Evolutionary conservation across 2,329 filamentous ascomycete genomes (phyloP), one percentile per base, ranked within the genome.

Genomic region (Talaromyces sp.): DNA sequence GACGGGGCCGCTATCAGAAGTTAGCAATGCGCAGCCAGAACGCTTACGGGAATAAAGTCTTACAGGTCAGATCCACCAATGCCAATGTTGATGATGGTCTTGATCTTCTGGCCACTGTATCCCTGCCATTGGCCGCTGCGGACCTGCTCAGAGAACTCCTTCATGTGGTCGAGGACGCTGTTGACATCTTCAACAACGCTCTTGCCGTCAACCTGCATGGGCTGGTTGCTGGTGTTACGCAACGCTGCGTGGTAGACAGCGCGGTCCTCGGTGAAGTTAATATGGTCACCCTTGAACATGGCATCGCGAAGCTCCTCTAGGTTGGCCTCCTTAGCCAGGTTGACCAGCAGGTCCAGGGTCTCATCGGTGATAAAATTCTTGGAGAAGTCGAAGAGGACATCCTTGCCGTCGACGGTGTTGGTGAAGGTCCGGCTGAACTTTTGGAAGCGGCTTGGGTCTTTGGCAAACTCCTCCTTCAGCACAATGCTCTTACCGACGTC

Each of bases 41-140:
- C 15, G 22, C 42, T 9, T 13, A 30, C 4, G 44, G 58, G 84
- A 13, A 8, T 49, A 9, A 39, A n/a, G 17, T 8, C 91, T 83
- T 84, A 96, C 92, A 99, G 90, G 76, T 99, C 95, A 63, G 95
- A 98, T 68, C 95, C 95, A 78, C 95, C 95, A 77, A 99, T 99
- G 73, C 95, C 95, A 73, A 99, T 87, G 80, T 99, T 99, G 85
- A 99, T 81, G 71, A 99, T 93, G 77, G 88, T 98, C 70, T 93
- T 92, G 69, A 99, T 90, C 82, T 92, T 91, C 89, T 98, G 98
- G 77, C 95, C 95, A 44, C 92, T 95, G 81, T 87, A 97, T 61
- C 95, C 95, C 82, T 93, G 97, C 95, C 95, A 99, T 75, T 92
- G 86, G 67, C 95, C 95, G 75, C 90, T 96, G 73, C 95, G 87